Percentiles rank a stretch among this genome's conserved stretches.
Evolutionary conservation across 2,329 filamentous ascomycete genomes (phyloP).

Genomic region (Botryosphaeria dothidea): DNA sequence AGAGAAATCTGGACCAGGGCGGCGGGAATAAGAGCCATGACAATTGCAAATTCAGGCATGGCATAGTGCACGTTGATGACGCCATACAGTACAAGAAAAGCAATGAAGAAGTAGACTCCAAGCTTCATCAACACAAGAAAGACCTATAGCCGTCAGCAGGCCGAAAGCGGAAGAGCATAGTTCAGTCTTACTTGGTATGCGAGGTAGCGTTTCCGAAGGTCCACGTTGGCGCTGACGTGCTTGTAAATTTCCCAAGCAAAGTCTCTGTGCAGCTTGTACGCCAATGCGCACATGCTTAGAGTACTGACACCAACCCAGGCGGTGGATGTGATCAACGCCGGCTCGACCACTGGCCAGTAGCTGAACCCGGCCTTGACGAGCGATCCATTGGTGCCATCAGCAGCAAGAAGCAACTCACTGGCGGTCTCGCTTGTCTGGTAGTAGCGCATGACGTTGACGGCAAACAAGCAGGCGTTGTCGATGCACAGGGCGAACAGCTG

Average conservation of each 20-base stretch:
- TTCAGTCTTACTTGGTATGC: slow-evolving; percentile 23
- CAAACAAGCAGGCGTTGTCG: slow-evolving; percentile 24
- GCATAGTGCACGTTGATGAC: slow-evolving; percentile 27
- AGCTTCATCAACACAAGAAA: slow-evolving; percentile 27
- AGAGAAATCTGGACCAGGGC: slow-evolving; percentile 21
- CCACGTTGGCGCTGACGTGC: slow-evolving; percentile 22
- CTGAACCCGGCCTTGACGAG: neutral
- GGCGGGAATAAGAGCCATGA: slow-evolving; percentile 27
- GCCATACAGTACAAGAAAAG: slow-evolving; percentile 28
- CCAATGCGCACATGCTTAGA: slow-evolving; percentile 11
- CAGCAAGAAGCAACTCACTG: neutral
- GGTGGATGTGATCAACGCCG: neutral
- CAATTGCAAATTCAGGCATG: slow-evolving; percentile 27
- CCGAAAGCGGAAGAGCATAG: no score
- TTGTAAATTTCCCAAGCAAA: slow-evolving; percentile 27
- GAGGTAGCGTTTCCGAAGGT: slow-evolving; percentile 20
- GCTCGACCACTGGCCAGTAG: neutral
- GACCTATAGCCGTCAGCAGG: no score
- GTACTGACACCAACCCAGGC: slow-evolving; percentile 10
- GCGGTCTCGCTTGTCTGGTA: slow-evolving; percentile 18
- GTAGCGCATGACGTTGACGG: slow-evolving; percentile 25
- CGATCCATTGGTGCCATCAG: no score
- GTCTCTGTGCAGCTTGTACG: slow-evolving; percentile 21
- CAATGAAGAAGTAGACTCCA: slow-evolving; percentile 24
- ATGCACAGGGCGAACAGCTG: slow-evolving; percentile 26